Percentiles rank a stretch among this genome's conserved stretches.
Conservation (phyloP, 306 rosid species). For the Citrullus amarus region DNA sequence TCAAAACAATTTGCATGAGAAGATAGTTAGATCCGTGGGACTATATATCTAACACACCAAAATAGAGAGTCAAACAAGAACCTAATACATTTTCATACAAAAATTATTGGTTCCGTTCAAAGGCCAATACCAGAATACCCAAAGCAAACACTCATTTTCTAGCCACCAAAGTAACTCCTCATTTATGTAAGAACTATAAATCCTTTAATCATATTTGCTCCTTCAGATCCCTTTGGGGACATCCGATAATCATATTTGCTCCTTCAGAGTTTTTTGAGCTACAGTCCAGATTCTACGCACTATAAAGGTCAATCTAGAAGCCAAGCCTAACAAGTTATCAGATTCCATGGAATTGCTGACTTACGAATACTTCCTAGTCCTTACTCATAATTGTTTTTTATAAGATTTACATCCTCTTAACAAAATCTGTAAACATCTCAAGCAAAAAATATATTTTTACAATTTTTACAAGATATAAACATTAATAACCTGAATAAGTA, state of each 20-base stretch:
- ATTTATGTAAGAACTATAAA: neutral
- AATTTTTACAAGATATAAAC: neutral
- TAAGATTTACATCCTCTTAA: neutral
- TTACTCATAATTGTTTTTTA: neutral
- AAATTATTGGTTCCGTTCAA: neutral
- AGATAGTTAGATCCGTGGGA: slow-evolving; percentile 14
- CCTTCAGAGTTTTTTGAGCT: neutral
- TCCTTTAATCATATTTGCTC: neutral
- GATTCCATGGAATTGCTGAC: neutral
- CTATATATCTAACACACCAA: neutral
- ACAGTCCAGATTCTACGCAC: neutral
- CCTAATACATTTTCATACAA: neutral
- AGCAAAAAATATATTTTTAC: neutral
- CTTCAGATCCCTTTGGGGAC: too few species aligned
- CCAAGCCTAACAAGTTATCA: neutral
- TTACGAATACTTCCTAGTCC: neutral
- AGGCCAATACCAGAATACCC: neutral
- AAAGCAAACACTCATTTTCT: neutral
- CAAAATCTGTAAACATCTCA: neutral
- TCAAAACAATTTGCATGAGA: slow-evolving; percentile 34
- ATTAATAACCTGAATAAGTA: neutral
- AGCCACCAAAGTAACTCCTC: neutral
- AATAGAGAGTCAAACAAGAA: neutral
- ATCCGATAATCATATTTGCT: neutral
- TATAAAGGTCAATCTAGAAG: neutral